A percentile compares a stretch with the other conserved stretches of the same genome.
phyloP scores from a whole-genome alignment of 805 yeast species.

The Allodekkera sacchari region DNA sequence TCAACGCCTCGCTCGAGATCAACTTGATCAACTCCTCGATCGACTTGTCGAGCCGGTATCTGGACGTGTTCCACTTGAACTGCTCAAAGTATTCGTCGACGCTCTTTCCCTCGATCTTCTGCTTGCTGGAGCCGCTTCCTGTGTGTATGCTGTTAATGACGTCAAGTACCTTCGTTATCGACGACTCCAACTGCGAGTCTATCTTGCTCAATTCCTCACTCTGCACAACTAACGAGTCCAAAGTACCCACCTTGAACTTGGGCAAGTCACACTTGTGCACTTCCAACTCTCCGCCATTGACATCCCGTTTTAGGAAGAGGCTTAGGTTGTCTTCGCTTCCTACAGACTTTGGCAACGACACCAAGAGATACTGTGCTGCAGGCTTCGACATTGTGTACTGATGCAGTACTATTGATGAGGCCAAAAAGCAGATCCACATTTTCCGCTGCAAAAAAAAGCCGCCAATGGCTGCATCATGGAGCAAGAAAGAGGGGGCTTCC shows the following conservation, averaged over 20 bases:
- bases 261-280: constrained; percentile 60
- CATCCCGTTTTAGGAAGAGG: constrained; percentile 45
- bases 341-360: constrained; percentile 23
- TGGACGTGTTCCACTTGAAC: constrained; percentile 83
- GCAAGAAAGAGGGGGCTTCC: too few relatives aligned
- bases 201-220: constrained; percentile 81
- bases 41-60: constrained; percentile 79
- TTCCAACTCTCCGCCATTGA: constrained; percentile 52
- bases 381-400: constrained; percentile 16
- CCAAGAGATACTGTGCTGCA: constrained; percentile 18
- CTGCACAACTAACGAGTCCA: constrained; percentile 84
- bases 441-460: too few relatives aligned
- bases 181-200: constrained; percentile 66
- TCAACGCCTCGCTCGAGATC: constrained; percentile 69
- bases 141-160: constrained; percentile 39
- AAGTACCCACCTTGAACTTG: constrained; percentile 85
- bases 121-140: constrained; percentile 5
- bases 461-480: too few relatives aligned
- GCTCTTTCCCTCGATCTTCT: constrained; percentile 30
- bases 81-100: constrained; percentile 61
- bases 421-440: too few relatives aligned
- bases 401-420: too few relatives aligned
- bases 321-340: constrained; percentile 22
- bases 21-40: constrained; percentile 64
- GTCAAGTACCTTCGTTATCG: constrained; percentile 72